Conservation (phyloP, 164 flowering plant genomes). For the Taxillus chinensis region DNA sequence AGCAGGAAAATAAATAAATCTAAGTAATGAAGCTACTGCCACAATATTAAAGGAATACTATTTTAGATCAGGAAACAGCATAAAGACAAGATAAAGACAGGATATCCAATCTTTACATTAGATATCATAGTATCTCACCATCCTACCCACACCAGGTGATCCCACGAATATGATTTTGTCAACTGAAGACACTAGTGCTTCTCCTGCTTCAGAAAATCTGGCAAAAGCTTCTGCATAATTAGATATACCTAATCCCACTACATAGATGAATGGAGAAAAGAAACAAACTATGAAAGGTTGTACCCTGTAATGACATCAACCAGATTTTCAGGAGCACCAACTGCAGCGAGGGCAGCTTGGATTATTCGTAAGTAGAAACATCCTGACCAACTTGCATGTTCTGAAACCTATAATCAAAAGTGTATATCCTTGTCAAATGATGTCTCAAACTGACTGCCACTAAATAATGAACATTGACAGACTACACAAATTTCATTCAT, state of each 20-base stretch:
- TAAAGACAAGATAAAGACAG: too few relatives aligned
- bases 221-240: slow-evolving; percentile 8
- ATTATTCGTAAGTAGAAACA: slow-evolving; percentile 81
- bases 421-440: not conserved
- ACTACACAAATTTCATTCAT: too few relatives aligned
- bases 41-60: too few relatives aligned
- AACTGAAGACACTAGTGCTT: slow-evolving; percentile 93
- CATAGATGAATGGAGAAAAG: not conserved
- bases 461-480: too few relatives aligned
- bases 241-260: not conserved
- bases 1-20: too few relatives aligned
- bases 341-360: slow-evolving; percentile 92
- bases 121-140: slow-evolving; percentile 32
- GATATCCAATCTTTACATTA: too few relatives aligned
- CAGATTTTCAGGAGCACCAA: slow-evolving; percentile 91
- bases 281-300: slow-evolving; percentile 5
- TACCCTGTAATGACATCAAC: slow-evolving; percentile 98
- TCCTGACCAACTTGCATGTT: slow-evolving; percentile 99
- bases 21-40: too few relatives aligned
- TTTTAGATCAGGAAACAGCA: too few relatives aligned
- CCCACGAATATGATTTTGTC: slow-evolving; percentile 98
- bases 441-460: not conserved
- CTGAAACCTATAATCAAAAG: slow-evolving; percentile 65
- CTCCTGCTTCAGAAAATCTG: slow-evolving; percentile 97
- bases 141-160: slow-evolving; percentile 90